These are phyloP conservation scores for Russula sp. DNA, from an alignment of 768 basidiomycete genomes.

Conservation along the genomic window DNA sequence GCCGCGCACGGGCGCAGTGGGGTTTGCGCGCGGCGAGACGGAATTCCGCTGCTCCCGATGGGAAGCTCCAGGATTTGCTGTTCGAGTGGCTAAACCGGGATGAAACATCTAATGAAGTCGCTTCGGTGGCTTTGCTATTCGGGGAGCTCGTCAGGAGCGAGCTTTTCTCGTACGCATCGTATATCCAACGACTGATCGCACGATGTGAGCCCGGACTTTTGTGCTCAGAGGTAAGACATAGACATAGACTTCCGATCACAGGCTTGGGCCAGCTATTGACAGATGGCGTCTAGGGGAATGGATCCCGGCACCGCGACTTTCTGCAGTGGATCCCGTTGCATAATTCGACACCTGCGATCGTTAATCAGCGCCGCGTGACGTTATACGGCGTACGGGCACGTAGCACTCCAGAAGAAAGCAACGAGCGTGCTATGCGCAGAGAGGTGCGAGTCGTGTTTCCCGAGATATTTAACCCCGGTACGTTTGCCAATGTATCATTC, in stretches of 20 bases:
- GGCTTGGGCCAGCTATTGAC: neutral
- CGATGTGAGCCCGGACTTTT: constrained; percentile 62
- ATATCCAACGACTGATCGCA: constrained; percentile 76
- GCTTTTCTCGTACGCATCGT: constrained; percentile 66
- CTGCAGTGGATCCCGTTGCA: constrained; percentile 67
- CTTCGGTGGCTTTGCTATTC: constrained; percentile 57
- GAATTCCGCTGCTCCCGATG: constrained; percentile 50
- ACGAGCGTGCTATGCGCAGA: constrained; percentile 62
- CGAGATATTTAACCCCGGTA: constrained; percentile 42
- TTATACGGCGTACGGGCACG: constrained; percentile 63
- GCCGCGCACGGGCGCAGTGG: constrained; percentile 52
- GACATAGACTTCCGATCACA: neutral
- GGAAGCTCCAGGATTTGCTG: constrained; percentile 64
- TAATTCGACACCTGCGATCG: constrained; percentile 48
- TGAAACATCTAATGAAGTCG: constrained; percentile 46
- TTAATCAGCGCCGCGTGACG: constrained; percentile 60
- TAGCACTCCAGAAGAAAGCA: constrained; percentile 61
- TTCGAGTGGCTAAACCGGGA: constrained; percentile 80
- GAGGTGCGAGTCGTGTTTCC: constrained; percentile 61
- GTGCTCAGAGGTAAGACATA: constrained; percentile 41
- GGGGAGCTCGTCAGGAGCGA: constrained; percentile 64
- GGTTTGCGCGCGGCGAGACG: constrained; percentile 57
- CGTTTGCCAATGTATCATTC: neutral
- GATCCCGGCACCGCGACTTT: constrained; percentile 62
- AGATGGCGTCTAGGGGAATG: constrained; percentile 29